Evolutionary conservation across 371 early-diverging fungal species (phyloP).

Genomic region (Mortierella sp.): DNA sequence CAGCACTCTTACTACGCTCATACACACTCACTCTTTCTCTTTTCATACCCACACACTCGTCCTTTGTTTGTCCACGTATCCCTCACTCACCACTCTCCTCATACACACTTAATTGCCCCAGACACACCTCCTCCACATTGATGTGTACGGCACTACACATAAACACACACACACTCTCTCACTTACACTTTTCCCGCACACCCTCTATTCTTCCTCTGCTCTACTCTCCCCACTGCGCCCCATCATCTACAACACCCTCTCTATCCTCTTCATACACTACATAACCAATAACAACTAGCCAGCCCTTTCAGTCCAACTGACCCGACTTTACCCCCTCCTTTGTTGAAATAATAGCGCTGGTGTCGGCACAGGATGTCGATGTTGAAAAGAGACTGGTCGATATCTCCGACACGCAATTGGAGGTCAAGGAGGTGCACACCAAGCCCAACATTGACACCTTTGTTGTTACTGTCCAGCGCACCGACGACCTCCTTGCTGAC

Average conservation of each 20-base stretch:
- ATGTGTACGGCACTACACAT: too few relatives aligned
- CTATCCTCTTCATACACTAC: too few relatives aligned
- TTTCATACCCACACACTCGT: not conserved
- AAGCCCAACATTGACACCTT: conserved; percentile 50
- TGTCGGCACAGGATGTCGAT: conserved; percentile 48
- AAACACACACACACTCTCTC: not conserved
- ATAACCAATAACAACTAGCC: too few relatives aligned
- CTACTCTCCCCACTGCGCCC: not conserved
- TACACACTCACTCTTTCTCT: not conserved
- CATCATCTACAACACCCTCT: too few relatives aligned
- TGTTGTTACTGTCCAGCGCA: conserved; percentile 74
- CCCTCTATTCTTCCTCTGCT: not conserved
- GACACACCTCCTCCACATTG: too few relatives aligned
- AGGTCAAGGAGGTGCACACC: conserved; percentile 48
- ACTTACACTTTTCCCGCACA: not conserved
- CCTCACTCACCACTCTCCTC: not conserved
- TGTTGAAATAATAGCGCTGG: conserved; percentile 33
- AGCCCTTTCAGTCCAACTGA: too few relatives aligned
- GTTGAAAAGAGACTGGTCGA: conserved; percentile 55
- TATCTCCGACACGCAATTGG: conserved; percentile 46
- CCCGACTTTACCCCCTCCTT: not conserved
- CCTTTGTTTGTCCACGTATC: not conserved
- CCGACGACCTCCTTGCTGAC: conserved; percentile 79
- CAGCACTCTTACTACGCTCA: not conserved
- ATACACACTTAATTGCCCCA: too few relatives aligned